Evolutionary conservation across 139 green algal species (phyloP), one percentile per base, ranked within the genome.

Genomic region (Picochlorum sp.): DNA sequence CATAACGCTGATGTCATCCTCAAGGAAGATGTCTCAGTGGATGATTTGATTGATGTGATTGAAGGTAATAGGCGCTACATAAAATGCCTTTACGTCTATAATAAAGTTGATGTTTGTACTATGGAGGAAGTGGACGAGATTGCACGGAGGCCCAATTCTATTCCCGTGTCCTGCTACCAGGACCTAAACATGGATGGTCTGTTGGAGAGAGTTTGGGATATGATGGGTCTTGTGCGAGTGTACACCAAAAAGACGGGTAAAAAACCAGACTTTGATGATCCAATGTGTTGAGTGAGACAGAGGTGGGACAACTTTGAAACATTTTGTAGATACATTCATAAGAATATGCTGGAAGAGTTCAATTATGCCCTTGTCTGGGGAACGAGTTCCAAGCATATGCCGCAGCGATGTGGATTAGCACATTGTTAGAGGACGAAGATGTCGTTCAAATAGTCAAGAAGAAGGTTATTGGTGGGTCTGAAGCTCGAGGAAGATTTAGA

Each of bases 11-110:
- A 96, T 62, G 57, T 94, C 13, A 79, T 98, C 44, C 84, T 98
- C 62, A 89, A 90, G 68, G 90, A 96, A 69, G 92, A 97, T 66
- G 76, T 63, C 68, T 87, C 76, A 5, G 84, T 94, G 21, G 92
- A 97, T 63, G 87, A 98, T 64, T 79, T 98, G 6, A 99, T 99
- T 49, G 94, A 99, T 66, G 80, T 98, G 3, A 95, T 99, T 24
- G 94, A 99, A 82, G 88, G 88, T 50, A 95, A 96, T 82, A 73
- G 89, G 24, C 73, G 80, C 3, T 96, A 95, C 75, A 78, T 97
- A 9, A 88, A 90, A 65, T 99, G 71, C 81, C 69, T 98, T 34
- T 99, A 98, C 74, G 94, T 99, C 63, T 99, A 98, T 84, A 99
- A 99, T 83, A 99, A 99, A 76, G 81, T 90, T 18, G 70, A 85